Conservation (phyloP, 352 stramenopile species). For the Thalassiosira livingstoniorum region DNA sequence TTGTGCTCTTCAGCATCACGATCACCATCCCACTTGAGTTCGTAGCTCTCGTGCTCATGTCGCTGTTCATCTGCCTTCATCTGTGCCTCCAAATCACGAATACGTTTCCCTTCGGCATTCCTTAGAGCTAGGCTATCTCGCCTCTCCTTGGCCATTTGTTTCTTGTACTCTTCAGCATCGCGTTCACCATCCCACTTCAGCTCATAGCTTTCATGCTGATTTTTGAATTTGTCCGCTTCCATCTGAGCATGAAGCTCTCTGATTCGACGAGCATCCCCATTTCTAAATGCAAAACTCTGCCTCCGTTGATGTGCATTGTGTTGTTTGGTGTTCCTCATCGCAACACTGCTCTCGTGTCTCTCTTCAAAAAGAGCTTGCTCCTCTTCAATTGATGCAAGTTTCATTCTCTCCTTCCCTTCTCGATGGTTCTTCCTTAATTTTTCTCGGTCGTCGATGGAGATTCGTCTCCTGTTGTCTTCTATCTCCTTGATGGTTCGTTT, state of each 20-base stretch:
- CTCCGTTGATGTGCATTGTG: conserved; percentile 57
- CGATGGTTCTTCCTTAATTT: conserved; percentile 73
- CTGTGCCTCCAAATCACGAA: conserved; percentile 37
- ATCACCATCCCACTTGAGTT: conserved; percentile 69
- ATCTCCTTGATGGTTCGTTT: conserved; percentile 75
- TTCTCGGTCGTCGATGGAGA: conserved; percentile 63
- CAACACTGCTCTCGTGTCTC: conserved; percentile 61
- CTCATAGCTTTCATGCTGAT: conserved; percentile 68
- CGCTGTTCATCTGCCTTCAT: conserved; percentile 48
- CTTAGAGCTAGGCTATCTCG: conserved; percentile 66
- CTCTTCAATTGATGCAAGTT: conserved; percentile 61
- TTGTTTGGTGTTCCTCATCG: conserved; percentile 39
- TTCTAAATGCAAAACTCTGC: conserved; percentile 77
- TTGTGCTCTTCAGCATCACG: conserved; percentile 76
- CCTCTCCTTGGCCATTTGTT: conserved; percentile 60
- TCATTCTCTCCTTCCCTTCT: conserved; percentile 69
- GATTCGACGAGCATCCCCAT: conserved; percentile 72
- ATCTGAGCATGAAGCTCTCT: conserved; percentile 60
- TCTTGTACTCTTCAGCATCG: conserved; percentile 77
- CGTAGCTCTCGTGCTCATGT: conserved; percentile 48
- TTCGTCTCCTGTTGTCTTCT: conserved; percentile 63
- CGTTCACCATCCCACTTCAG: conserved; percentile 66
- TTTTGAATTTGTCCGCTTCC: conserved; percentile 50
- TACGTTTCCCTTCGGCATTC: conserved; percentile 55
- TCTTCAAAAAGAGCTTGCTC: conserved; percentile 72